Evolutionary conservation across 2,329 filamentous ascomycete genomes (phyloP).

Genomic region (Penicillium sp.): DNA sequence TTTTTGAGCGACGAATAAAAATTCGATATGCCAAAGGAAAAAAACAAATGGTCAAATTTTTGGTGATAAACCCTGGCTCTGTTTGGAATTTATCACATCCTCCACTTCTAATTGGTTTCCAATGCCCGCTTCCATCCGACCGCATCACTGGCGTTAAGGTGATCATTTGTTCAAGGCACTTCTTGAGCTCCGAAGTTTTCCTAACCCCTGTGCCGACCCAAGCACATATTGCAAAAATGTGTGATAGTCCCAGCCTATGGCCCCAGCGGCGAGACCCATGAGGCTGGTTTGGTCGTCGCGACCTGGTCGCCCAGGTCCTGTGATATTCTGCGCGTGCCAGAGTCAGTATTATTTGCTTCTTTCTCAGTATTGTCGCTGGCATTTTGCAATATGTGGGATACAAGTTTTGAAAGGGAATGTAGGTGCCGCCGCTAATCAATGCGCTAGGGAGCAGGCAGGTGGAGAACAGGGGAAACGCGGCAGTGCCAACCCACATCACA

Average conservation of each 20-base stretch:
- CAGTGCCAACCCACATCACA: no score
- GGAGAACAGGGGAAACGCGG: no score
- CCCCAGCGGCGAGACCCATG: slow-evolving; percentile 49
- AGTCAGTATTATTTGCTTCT: not conserved
- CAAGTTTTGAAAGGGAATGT: no score
- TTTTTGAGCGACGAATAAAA: slow-evolving; percentile 4
- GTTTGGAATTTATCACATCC: slow-evolving; percentile 5
- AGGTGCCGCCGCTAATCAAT: no score
- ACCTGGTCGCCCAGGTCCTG: slow-evolving; percentile 52
- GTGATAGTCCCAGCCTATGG: slow-evolving; percentile 50
- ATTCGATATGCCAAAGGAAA: not conserved
- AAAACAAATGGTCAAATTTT: slow-evolving; percentile 15
- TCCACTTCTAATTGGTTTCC: not conserved
- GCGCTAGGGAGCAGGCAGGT: no score
- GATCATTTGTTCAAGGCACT: slow-evolving; percentile 3
- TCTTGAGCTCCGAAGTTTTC: slow-evolving; percentile 13
- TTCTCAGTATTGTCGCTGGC: no score
- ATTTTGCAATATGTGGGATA: no score
- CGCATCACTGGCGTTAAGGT: not conserved
- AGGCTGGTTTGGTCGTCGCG: slow-evolving; percentile 55
- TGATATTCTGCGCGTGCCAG: slow-evolving; percentile 47
- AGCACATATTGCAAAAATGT: slow-evolving; percentile 43
- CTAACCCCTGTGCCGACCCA: slow-evolving; percentile 8
- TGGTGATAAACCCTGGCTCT: not conserved
- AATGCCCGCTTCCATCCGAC: not conserved